Evolutionary conservation across 2,329 filamentous ascomycete species (phyloP), one percentile per base, ranked within the genome.

Genomic region (Aureobasidium leucospermi): DNA sequence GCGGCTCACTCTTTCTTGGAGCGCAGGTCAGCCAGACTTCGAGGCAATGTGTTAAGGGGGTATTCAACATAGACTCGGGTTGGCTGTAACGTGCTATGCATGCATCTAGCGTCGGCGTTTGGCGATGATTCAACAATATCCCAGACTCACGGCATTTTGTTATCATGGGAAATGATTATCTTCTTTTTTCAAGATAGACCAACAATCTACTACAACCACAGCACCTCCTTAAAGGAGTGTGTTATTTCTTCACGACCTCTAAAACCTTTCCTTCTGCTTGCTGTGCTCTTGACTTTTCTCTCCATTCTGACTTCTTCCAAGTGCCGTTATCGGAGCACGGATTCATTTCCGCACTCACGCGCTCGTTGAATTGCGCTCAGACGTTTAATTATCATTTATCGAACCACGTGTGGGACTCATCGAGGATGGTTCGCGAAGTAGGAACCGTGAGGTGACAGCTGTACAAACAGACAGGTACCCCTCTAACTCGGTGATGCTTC

Each of bases 91-190:
- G 60, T 56, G 45, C 57, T 60, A 63, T 57, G 63, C 62, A 60
- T 63, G 61, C 62, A 63, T 62, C 59, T 58, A 63, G 63, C 63
- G 63, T 59, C 48, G 63, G 63, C 63, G 63, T 65, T 63, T 60
- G 63, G 63, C 60, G 63, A 65, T 64, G 58, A 59, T 65, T 65
- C 63, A 65, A 65, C 63, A 64, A 62, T 62, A 62, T 64, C 62
- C 62, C 62, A 57, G 59, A 58, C 58, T 53, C 58, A 58, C 55
- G 55, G 43, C 55, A 56, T 56, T 45, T 56, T 56, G 29, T 56
- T 38, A 34, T 55, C 36, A 55, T 55, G 51, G 51, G 52, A 56
- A 56, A 56, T 46, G 52, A 56, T 56, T 56, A 8, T 56, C 39
- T 56, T 56, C 41, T 46, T 56, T 56, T 55, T 56, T 56, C 39